phyloP scores from a whole-genome alignment of 108 stramenopile genomes.

The Aurantiochytrium sp. region DNA sequence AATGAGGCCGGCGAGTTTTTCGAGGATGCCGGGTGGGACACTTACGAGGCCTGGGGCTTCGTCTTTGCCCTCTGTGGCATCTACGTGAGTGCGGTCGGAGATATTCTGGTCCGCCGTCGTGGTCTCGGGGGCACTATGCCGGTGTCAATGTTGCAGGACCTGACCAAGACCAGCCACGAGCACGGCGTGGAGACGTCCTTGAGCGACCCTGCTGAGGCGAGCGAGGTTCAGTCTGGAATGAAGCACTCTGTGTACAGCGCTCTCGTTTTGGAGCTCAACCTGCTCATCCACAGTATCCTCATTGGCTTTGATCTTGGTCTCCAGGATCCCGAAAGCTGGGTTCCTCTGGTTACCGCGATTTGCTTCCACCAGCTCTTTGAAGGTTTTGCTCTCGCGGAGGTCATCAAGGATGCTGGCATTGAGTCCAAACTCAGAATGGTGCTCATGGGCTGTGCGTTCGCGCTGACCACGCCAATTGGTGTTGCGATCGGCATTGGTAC shows the following conservation, averaged over 20 bases:
- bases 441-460: not conserved
- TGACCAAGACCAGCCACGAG: not conserved
- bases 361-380: conserved; percentile 1
- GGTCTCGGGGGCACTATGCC: not conserved
- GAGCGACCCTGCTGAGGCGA: not conserved
- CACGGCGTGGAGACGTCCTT: not conserved
- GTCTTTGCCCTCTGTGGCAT: not conserved
- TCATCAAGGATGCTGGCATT: not conserved
- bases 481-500: not conserved
- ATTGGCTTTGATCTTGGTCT: conserved; percentile 12
- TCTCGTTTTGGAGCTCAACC: not conserved
- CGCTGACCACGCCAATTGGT: not conserved
- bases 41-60: not conserved
- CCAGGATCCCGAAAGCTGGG: not conserved
- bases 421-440: not conserved
- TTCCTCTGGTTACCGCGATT: not conserved
- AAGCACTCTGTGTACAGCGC: not conserved
- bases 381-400: not conserved
- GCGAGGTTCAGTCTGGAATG: too few species aligned
- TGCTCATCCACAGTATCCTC: not conserved
- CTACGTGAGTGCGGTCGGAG: not conserved
- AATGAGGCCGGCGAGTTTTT: not conserved
- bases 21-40: not conserved
- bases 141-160: not conserved
- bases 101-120: not conserved